These are phyloP conservation scores for Colletotrichum sp. DNA, from an alignment of 2,329 filamentous ascomycete genomes.

Conservation along the genomic window DNA sequence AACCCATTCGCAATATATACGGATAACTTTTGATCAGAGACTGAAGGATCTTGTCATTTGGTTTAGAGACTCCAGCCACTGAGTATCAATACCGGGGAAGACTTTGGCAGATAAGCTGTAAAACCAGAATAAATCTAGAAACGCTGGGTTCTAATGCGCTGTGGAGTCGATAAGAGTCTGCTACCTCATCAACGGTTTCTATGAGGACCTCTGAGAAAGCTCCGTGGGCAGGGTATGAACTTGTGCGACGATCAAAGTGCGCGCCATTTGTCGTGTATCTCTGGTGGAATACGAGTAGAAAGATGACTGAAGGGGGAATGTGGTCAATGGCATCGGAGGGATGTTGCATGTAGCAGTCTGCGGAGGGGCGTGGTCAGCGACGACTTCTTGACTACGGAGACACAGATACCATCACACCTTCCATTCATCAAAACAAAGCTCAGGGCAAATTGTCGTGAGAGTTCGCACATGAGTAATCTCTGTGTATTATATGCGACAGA, in stretches of 20 bases:
- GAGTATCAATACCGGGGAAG: background rate
- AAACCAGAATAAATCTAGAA: too few relatives aligned
- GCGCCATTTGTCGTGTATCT: accelerated
- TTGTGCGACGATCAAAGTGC: accelerated
- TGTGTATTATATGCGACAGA: background rate
- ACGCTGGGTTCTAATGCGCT: too few relatives aligned
- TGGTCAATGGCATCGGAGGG: background rate
- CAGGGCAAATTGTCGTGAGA: accelerated
- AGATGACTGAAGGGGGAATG: background rate
- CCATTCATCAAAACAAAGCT: background rate
- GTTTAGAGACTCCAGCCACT: accelerated
- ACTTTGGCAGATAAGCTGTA: background rate
- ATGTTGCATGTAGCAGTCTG: background rate
- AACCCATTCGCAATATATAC: background rate
- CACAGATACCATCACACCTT: accelerated
- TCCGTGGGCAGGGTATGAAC: accelerated
- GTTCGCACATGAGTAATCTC: background rate
- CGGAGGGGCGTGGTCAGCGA: background rate
- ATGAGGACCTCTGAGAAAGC: background rate
- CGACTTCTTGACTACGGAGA: background rate
- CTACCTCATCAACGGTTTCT: background rate
- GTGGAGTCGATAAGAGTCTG: too few relatives aligned
- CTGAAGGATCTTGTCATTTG: background rate
- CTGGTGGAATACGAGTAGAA: background rate
- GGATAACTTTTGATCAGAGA: accelerated